These are phyloP conservation scores for Persicaria tinctoria DNA, from an alignment of 148 eudicot species.

Conservation along the genomic window DNA sequence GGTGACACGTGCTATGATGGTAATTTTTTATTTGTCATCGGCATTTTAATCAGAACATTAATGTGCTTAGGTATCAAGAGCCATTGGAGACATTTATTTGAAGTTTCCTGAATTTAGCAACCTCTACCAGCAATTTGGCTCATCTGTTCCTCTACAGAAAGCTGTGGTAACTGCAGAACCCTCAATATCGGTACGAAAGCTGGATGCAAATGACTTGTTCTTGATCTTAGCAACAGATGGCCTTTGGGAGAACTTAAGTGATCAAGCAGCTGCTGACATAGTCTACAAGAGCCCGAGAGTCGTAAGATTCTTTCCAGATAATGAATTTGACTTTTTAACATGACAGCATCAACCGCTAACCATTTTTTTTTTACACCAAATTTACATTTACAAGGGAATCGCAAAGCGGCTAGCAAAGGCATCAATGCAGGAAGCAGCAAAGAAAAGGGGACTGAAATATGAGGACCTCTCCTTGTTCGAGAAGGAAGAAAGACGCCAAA, in stretches of 20 bases:
- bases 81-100: constrained; percentile 65
- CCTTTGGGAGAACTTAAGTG: constrained; percentile 62
- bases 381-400: constrained; percentile 18
- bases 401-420: constrained; percentile 27
- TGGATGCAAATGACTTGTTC: constrained; percentile 42
- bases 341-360: too few species aligned
- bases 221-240: constrained; percentile 72
- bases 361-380: too few species aligned
- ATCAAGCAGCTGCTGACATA: constrained; percentile 52
- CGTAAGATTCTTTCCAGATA: constrained; percentile 22
- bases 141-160: constrained; percentile 32
- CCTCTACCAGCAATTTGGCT: constrained; percentile 29
- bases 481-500: constrained; percentile 23
- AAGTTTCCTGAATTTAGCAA: constrained; percentile 47
- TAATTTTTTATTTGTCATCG: not conserved
- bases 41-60: not conserved
- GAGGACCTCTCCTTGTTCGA: constrained; percentile 30
- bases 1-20: not conserved
- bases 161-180: constrained; percentile 63
- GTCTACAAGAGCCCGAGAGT: constrained; percentile 40
- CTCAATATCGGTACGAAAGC: constrained; percentile 27
- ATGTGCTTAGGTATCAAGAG: constrained; percentile 49
- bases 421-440: constrained; percentile 25
- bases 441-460: constrained; percentile 30
- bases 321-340: not conserved